These are phyloP conservation scores for Solanum bulbocastanum DNA, from an alignment of 257 asterid species.

Conservation along the genomic window DNA sequence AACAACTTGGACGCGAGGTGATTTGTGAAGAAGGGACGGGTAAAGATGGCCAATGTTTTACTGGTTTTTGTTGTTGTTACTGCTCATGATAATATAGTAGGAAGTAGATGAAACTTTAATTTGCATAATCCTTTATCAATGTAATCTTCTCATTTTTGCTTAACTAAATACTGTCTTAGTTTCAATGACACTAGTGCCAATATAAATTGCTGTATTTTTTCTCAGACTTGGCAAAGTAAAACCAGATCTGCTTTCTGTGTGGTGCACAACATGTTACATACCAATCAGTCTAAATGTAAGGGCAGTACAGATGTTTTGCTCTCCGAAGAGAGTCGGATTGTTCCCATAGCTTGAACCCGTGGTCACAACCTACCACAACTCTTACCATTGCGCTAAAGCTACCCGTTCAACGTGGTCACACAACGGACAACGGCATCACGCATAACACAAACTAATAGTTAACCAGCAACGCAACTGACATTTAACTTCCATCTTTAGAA, in stretches of 20 bases:
- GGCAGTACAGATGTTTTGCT: neutral
- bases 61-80: neutral
- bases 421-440: neutral
- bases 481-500: neutral
- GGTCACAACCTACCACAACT: neutral
- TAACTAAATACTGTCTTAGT: neutral
- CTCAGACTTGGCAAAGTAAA: neutral
- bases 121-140: neutral
- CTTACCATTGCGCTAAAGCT: neutral
- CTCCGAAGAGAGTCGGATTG: neutral
- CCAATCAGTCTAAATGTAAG: neutral
- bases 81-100: neutral
- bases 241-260: neutral
- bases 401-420: neutral
- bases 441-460: neutral
- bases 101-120: neutral
- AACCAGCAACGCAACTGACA: neutral
- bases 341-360: neutral
- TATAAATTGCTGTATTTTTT: neutral
- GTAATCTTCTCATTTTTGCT: neutral
- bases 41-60: neutral
- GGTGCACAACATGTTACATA: neutral
- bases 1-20: neutral
- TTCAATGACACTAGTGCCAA: neutral
- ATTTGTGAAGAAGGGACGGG: neutral